These are phyloP conservation scores for Stevia rebaudiana DNA, from an alignment of 140 eudicot genomes.

Conservation along the genomic window DNA sequence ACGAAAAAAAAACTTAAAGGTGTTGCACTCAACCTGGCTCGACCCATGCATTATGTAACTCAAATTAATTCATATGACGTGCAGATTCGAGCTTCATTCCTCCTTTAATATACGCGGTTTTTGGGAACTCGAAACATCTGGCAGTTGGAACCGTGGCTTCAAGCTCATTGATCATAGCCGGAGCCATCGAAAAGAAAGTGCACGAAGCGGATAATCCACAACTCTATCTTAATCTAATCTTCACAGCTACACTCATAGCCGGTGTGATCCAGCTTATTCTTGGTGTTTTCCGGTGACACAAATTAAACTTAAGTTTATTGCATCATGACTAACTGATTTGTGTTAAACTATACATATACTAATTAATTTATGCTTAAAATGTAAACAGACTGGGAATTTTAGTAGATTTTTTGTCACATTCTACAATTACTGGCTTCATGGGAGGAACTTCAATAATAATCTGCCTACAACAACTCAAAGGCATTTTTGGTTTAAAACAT, in stretches of 20 bases:
- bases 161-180: constrained; percentile 60
- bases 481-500: constrained; percentile 71
- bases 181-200: constrained; percentile 39
- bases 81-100: constrained; percentile 93
- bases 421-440: constrained; percentile 87
- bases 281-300: constrained; percentile 66
- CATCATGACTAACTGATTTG: neutral
- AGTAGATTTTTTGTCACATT: constrained; percentile 87
- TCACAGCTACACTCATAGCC: constrained; percentile 72
- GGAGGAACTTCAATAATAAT: constrained; percentile 82
- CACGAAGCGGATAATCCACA: constrained; percentile 28
- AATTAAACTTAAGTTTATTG: neutral
- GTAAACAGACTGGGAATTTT: constrained; percentile 63
- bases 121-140: constrained; percentile 79
- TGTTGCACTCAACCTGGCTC: neutral
- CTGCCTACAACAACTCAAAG: constrained; percentile 72
- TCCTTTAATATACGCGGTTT: constrained; percentile 56
- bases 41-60: neutral
- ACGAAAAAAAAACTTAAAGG: too few relatives aligned
- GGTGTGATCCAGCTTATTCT: constrained; percentile 62
- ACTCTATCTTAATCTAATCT: constrained; percentile 53
- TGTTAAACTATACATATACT: neutral
- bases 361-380: neutral
- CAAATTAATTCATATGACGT: neutral
- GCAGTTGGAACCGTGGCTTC: constrained; percentile 97